Percentiles rank a stretch among this genome's conserved stretches.
phyloP scores from a whole-genome alignment of 2,329 filamentous ascomycete species.

The Paraconiothyrium sp. region DNA sequence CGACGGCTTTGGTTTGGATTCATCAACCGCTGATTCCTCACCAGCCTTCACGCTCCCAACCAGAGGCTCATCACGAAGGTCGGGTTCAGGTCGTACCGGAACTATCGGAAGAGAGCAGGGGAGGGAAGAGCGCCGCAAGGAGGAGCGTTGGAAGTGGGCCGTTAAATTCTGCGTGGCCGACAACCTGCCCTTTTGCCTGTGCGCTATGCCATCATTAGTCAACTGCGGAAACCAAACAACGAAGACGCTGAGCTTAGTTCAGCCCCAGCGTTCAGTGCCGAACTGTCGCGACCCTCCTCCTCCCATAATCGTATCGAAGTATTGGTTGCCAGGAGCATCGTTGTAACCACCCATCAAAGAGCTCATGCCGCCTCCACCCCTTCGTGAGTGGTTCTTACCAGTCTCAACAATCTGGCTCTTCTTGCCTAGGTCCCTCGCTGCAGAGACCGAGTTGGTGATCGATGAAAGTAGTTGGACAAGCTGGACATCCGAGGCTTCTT shows the following conservation, averaged over 20 bases:
- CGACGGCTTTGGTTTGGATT: too few species aligned
- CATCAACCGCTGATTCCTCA: too few species aligned
- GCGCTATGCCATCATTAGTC: background rate
- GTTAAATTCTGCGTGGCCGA: background rate
- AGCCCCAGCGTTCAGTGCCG: constrained; percentile 31
- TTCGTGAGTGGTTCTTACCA: constrained; percentile 47
- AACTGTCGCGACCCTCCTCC: constrained; percentile 26
- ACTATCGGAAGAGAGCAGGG: background rate
- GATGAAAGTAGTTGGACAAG: constrained; percentile 79
- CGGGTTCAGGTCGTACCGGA: background rate
- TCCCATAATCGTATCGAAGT: constrained; percentile 35
- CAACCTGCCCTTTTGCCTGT: too few species aligned
- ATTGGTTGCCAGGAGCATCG: constrained; percentile 27
- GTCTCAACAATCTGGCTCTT: constrained; percentile 67
- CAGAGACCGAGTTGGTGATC: constrained; percentile 76
- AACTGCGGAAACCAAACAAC: background rate
- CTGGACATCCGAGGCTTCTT: constrained; percentile 85
- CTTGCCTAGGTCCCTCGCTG: constrained; percentile 76
- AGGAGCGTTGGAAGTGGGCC: background rate
- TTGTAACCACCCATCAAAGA: constrained; percentile 29
- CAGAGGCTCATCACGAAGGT: background rate
- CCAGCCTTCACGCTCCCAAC: too few species aligned
- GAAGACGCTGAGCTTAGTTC: background rate
- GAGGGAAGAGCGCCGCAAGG: too few species aligned
- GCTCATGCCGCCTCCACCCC: constrained; percentile 27